A percentile compares a stretch with the other conserved stretches of the same genome.
phyloP scores from a whole-genome alignment of 169 alveolate genomes.

The Plasmodium cynomolgi region DNA sequence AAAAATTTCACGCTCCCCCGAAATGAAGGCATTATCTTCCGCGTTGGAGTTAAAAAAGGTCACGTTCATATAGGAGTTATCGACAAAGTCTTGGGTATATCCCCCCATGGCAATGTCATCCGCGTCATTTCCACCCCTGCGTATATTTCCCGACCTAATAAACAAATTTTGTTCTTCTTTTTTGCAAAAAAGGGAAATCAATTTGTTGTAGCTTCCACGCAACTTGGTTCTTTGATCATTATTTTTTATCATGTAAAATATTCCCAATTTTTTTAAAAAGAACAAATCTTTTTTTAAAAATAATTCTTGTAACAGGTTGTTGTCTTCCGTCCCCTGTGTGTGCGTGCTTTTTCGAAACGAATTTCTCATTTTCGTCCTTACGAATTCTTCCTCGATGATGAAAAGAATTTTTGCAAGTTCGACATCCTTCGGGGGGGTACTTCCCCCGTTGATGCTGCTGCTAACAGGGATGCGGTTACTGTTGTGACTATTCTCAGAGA shows the following conservation, averaged over 20 bases:
- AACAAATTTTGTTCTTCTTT: slow-evolving; percentile 24
- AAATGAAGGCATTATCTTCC: slow-evolving; percentile 47
- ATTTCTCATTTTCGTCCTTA: slow-evolving; percentile 73
- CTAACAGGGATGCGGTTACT: neutral
- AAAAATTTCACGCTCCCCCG: slow-evolving; percentile 37
- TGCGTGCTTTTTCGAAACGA: slow-evolving; percentile 6
- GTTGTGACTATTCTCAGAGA: neutral
- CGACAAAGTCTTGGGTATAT: slow-evolving; percentile 31
- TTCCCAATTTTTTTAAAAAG: slow-evolving; percentile 62
- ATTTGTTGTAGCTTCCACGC: slow-evolving; percentile 14
- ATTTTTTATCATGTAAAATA: slow-evolving; percentile 61
- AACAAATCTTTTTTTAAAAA: slow-evolving; percentile 52
- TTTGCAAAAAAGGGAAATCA: slow-evolving; percentile 20
- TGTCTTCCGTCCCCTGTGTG: neutral
- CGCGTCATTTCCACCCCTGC: neutral
- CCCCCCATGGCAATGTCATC: neutral
- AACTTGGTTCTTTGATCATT: slow-evolving; percentile 14
- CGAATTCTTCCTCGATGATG: slow-evolving; percentile 70
- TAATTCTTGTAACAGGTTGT: slow-evolving; percentile 18
- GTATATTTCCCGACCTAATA: slow-evolving; percentile 26
- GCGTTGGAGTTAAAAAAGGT: slow-evolving; percentile 30
- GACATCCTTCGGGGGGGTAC: neutral
- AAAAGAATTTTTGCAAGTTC: slow-evolving; percentile 11
- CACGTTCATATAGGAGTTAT: slow-evolving; percentile 52
- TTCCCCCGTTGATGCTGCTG: neutral